Conservation (phyloP, 2,329 filamentous ascomycete species). For the Fusarium sp. region DNA sequence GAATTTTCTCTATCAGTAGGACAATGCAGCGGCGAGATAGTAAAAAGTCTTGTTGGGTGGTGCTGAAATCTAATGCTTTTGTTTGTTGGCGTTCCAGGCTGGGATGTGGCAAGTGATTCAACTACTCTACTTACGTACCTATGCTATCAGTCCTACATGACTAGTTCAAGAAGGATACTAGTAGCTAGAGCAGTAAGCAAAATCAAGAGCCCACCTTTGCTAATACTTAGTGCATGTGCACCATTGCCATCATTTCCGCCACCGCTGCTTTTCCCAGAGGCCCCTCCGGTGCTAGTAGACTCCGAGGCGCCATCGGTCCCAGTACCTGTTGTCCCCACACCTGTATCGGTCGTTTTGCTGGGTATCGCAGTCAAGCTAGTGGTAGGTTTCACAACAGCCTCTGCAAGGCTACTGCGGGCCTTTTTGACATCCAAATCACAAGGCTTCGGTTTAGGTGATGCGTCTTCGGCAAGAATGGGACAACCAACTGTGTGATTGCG, state of each 20-base stretch:
- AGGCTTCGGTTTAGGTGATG: slow-evolving; percentile 20
- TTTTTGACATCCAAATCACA: slow-evolving; percentile 22
- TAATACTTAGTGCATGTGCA: neutral
- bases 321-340: slow-evolving; percentile 46
- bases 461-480: slow-evolving; percentile 10
- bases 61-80: neutral
- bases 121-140: neutral
- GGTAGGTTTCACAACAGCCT: slow-evolving; percentile 22
- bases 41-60: neutral
- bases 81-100: too few relatives aligned
- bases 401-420: slow-evolving; percentile 18
- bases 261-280: slow-evolving; percentile 58
- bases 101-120: neutral
- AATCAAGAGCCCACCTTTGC: neutral
- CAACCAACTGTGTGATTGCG: slow-evolving; percentile 25
- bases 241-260: neutral
- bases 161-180: neutral
- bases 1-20: neutral
- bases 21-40: neutral
- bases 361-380: slow-evolving; percentile 18
- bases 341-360: slow-evolving; percentile 3
- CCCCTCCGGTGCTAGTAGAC: slow-evolving; percentile 59
- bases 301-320: neutral
- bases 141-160: neutral
- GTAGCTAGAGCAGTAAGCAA: neutral